Evolutionary conservation across 169 alveolate species (phyloP), one percentile per base, ranked within the genome.

Genomic region (Miamiensis avidus): DNA sequence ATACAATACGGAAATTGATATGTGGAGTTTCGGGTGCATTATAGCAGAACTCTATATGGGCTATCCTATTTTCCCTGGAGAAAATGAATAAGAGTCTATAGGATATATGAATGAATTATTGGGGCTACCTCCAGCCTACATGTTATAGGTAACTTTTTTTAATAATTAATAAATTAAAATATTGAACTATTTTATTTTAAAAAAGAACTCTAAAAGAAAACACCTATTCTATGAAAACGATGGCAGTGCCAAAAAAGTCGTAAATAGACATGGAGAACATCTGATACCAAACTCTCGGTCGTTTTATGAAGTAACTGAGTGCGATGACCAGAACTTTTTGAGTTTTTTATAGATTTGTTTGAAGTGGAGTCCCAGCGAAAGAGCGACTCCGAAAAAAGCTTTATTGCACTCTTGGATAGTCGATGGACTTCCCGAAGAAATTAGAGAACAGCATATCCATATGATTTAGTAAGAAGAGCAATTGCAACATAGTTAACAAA

Each of bases 1-100:
- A 29, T 96, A 96, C 86, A 94, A 93, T 64, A 79, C 93, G 34
- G 92, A 92, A 65, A 96, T 96, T 32, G 98, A 96, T 89, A 96
- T 96, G 82, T 96, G 98, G 97, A 89, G 95, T 78, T 88, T 95
- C 64, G 98, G 98, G 0, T 96, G 98, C 81, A 92, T 96, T 30
- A 49, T 96, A 29, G 91, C 91, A 72, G 98, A 96, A 81, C 82
- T 96, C 34, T 91, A 85, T 86, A 83, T 91, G n/a, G 98, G 98
- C 1, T 85, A 84, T 65, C 98, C 98, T 33, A 85, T 96, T 16
- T 96, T 96, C 82, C 96, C 97, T n/a, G 98, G 97, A 0, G 94
- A 93, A 81, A 91, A 93, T 86, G 98, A 95, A 89, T 74, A 91
- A 82, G 96, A 94, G n/a, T 75, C 89, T 73, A 87, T 93, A 27